A percentile compares a stretch with the other conserved stretches of the same genome.
phyloP scores from a whole-genome alignment of 1,284 basidiomycete species.

The Heterobasidion annosum region DNA sequence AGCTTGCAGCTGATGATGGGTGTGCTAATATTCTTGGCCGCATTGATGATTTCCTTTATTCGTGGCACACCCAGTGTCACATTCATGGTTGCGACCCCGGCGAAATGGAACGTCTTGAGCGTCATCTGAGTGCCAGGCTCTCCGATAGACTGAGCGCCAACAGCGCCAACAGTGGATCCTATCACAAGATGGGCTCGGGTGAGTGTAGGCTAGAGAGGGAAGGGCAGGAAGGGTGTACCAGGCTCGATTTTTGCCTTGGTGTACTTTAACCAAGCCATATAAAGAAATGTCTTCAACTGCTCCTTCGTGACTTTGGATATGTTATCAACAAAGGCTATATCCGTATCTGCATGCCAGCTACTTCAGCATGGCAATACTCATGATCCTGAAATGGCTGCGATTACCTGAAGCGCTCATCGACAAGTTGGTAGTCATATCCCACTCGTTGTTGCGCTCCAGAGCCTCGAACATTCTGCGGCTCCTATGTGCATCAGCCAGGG shows the following conservation, averaged over 20 bases:
- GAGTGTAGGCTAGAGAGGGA: constrained; percentile 1
- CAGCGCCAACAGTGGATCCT: constrained; percentile 98
- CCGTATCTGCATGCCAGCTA: constrained; percentile 33
- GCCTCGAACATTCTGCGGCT: constrained; percentile 83
- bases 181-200: neutral
- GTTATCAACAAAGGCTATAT: constrained; percentile 77
- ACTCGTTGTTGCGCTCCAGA: constrained; percentile 65
- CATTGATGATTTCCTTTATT: constrained; percentile 99
- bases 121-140: constrained; percentile 99
- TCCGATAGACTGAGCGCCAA: constrained; percentile 98
- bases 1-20: constrained; percentile 98
- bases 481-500: constrained; percentile 63
- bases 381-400: constrained; percentile 11
- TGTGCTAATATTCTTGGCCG: constrained; percentile 93
- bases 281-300: constrained; percentile 76
- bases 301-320: constrained; percentile 81
- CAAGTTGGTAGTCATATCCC: constrained; percentile 80
- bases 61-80: constrained; percentile 98
- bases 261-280: constrained; percentile 86
- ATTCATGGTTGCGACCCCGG: constrained; percentile 99
- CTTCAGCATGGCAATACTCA: neutral
- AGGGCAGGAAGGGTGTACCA: constrained; percentile 31
- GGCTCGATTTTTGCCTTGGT: constrained; percentile 93
- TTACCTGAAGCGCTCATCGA: constrained; percentile 67
- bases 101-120: constrained; percentile 99